Percentiles rank a stretch among this genome's conserved stretches.
Evolutionary conservation across 495 filamentous ascomycete genomes (phyloP).

Genomic region (Geoglossum glabrum): DNA sequence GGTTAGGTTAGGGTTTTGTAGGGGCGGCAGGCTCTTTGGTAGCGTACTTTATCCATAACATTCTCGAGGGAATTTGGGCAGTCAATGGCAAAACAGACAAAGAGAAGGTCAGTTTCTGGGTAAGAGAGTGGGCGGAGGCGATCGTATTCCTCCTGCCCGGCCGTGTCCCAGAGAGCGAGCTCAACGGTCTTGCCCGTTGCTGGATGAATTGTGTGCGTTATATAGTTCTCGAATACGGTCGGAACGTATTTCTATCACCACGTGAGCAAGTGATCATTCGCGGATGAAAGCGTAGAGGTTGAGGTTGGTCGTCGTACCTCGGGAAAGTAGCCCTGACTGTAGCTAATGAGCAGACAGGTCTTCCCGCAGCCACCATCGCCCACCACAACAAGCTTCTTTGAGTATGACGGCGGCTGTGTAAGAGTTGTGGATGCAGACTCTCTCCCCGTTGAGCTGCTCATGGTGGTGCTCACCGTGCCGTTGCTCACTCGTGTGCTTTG

Average conservation of each 20-base stretch:
- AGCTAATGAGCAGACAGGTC: slow-evolving; percentile 94
- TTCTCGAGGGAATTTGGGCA: slow-evolving; percentile 96
- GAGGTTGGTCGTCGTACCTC: slow-evolving; percentile 41
- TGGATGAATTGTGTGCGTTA: slow-evolving; percentile 80
- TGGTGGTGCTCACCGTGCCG: slow-evolving; percentile 65
- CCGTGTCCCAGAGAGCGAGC: slow-evolving; percentile 94
- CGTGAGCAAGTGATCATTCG: not conserved
- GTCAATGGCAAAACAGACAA: slow-evolving; percentile 98
- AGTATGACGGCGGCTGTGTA: slow-evolving; percentile 76
- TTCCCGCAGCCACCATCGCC: slow-evolving; percentile 97
- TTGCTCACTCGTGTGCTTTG: slow-evolving; percentile 48
- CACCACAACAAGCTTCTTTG: slow-evolving; percentile 97
- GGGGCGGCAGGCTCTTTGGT: not conserved
- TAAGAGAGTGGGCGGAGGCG: slow-evolving; percentile 88
- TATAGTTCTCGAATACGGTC: slow-evolving; percentile 98
- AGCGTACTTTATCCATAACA: slow-evolving; percentile 84
- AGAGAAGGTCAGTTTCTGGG: slow-evolving; percentile 90
- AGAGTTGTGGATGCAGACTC: slow-evolving; percentile 66
- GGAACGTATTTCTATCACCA: slow-evolving; percentile 84
- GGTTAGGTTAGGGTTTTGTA: not conserved
- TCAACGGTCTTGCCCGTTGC: slow-evolving; percentile 82
- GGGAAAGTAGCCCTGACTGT: slow-evolving; percentile 93
- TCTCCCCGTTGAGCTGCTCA: slow-evolving; percentile 40
- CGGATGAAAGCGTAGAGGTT: not conserved
- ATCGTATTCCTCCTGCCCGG: slow-evolving; percentile 97